phyloP scores from a whole-genome alignment of 2,329 filamentous ascomycete genomes.

The Aspergillus sp. region DNA sequence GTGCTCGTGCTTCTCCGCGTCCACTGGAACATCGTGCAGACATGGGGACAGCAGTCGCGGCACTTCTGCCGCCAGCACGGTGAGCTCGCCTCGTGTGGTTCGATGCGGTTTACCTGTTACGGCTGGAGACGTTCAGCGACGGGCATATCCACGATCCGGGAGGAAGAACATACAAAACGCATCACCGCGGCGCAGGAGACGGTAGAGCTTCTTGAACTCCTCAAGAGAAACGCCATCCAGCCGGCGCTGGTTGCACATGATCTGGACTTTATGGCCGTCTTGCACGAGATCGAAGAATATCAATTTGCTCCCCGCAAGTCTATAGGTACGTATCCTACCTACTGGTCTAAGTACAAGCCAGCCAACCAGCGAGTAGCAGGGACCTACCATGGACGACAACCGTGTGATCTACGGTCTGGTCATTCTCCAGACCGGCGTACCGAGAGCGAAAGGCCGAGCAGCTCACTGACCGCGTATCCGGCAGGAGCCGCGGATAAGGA shows the following conservation, averaged over 20 bases:
- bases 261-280: slow-evolving; percentile 63
- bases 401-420: slow-evolving; percentile 32
- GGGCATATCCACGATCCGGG: slow-evolving; percentile 4
- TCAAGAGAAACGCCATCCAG: slow-evolving; percentile 29
- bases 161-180: slow-evolving; percentile 57
- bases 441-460: slow-evolving; percentile 28
- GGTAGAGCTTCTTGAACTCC: slow-evolving; percentile 52
- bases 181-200: slow-evolving; percentile 68
- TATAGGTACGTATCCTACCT: slow-evolving; percentile 68
- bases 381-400: slow-evolving; percentile 37
- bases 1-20: slow-evolving; percentile 60
- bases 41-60: slow-evolving; percentile 68
- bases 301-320: slow-evolving; percentile 64
- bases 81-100: slow-evolving; percentile 65
- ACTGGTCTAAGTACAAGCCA: slow-evolving; percentile 34
- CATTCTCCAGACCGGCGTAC: slow-evolving; percentile 28
- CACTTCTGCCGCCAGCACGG: slow-evolving; percentile 57
- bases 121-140: slow-evolving; percentile 37
- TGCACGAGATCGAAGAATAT: slow-evolving; percentile 75
- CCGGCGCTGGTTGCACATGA: slow-evolving; percentile 58
- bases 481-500: slow-evolving; percentile 30
- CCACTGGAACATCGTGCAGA: slow-evolving; percentile 67
- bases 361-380: slow-evolving; percentile 11
- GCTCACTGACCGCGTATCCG: slow-evolving; percentile 21
- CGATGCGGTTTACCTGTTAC: slow-evolving; percentile 61